Base-by-base conservation (phyloP, 495 filamentous ascomycete species). In the Apodospora peruviana region DNA sequence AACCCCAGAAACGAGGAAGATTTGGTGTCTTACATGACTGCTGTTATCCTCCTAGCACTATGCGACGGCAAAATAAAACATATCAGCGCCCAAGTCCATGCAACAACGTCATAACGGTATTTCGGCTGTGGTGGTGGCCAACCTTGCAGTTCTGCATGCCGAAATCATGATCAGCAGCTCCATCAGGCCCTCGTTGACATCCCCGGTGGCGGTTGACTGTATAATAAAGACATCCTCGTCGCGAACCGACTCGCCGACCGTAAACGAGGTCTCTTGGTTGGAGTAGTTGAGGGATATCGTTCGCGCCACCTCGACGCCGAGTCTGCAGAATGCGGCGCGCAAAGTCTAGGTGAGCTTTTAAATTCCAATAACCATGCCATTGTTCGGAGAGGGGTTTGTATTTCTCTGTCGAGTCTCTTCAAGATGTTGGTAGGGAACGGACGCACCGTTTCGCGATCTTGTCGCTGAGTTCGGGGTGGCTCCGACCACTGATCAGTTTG, bases 131-230 rank as follows among this genome's bases (percentile, higher is more conserved):
- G 32, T 27, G 20, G 5, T 18, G 14, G 18, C 50, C 22, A 51
- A 65, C 61, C 61, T 65, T 29, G 93, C 94, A 19, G 93, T 96
- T 58, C 95, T 91, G 79, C 93, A 98, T 44, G 93, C 93, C 64
- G 95, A 95, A 74, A 97, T 96, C 83, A 97, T 95, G 68, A 97
- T 97, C 27, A 98, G 79, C 40, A 98, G 82, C 71, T 98, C 93
- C 93, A 98, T 98, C 44, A 98, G 78, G 40, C 90, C 93, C 64
- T 98, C 94, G 70, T 98, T 98, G 74, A 98, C 91, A 64, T 96
- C 90, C 64, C 91, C 91, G 2, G 93, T 94, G 11, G 86, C 83
- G 38, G 94, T 95, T 25, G 91, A 96, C 68, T 98, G 93, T 48
- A 98, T 73, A 55, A 98, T 91, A 76, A 96, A 98, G 62, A 96